phyloP scores from a whole-genome alignment of 192 early-diverging fungal species.

The Backusella liffmaniae region DNA sequence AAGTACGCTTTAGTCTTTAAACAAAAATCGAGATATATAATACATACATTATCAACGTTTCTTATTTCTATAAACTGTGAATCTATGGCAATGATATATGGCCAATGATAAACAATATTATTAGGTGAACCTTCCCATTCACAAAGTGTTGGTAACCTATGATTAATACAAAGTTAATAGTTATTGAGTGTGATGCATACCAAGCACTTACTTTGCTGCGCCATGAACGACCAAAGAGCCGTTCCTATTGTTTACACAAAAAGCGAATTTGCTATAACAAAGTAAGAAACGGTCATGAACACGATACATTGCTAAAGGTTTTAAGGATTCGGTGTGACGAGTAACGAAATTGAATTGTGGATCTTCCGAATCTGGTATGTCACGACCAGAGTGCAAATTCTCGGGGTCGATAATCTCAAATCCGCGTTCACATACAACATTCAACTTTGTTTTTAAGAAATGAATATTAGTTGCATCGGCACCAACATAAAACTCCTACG shows the following conservation, averaged over 20 bases:
- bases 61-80: conserved; percentile 88
- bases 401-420: conserved; percentile 95
- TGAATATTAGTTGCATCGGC: conserved; percentile 85
- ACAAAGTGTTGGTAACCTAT: conserved; percentile 26
- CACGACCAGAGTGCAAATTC: conserved; percentile 76
- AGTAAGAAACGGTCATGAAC: conserved; percentile 78
- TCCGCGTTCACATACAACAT: conserved; percentile 88
- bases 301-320: conserved; percentile 85
- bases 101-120: conserved; percentile 58
- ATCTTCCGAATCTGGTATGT: conserved; percentile 81
- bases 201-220: background rate
- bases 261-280: conserved; percentile 94
- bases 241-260: conserved; percentile 83
- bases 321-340: conserved; percentile 65
- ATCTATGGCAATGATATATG: conserved; percentile 91
- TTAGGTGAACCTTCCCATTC: conserved; percentile 39
- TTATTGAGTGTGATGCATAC: background rate
- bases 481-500: conserved; percentile 91
- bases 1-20: background rate
- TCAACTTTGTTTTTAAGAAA: conserved; percentile 83
- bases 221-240: conserved; percentile 48
- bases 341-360: conserved; percentile 79
- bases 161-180: background rate
- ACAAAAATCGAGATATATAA: background rate
- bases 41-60: conserved; percentile 62